Evolutionary conservation across 768 basidiomycete species (phyloP).

Genomic region (Neoboletus brunneissimus): DNA sequence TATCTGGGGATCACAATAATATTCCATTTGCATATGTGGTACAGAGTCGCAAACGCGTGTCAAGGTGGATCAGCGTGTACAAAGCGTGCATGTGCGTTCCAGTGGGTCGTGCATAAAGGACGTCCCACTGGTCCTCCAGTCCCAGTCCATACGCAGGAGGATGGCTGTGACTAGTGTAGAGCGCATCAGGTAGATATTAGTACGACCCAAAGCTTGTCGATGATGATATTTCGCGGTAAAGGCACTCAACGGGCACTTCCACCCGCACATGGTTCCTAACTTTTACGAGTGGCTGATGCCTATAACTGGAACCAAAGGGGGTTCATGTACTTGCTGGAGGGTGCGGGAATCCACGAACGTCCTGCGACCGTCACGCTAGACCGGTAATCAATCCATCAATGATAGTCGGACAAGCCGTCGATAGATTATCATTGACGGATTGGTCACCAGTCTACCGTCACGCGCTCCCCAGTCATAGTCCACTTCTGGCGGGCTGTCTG

Average conservation of each 20-base stretch:
- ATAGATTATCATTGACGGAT: no score
- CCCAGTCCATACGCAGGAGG: constrained; percentile 9
- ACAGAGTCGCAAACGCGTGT: not conserved
- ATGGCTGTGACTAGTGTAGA: not conserved
- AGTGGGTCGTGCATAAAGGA: constrained; percentile 36
- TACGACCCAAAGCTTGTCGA: not conserved
- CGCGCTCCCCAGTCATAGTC: constrained; percentile 34
- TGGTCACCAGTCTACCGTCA: no score
- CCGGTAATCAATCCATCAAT: no score
- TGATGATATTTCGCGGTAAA: constrained; percentile 37
- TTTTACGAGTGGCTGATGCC: not conserved
- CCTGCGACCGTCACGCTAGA: no score
- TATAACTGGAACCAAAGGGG: not conserved
- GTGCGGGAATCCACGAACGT: constrained; percentile 28
- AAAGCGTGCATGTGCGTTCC: no score
- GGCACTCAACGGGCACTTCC: constrained; percentile 23
- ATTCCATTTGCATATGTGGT: not conserved
- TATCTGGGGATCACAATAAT: no score
- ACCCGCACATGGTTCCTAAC: not conserved
- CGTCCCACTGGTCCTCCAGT: constrained; percentile 39
- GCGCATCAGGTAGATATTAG: not conserved
- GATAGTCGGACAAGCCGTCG: no score
- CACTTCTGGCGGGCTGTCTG: not conserved
- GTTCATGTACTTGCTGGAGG: not conserved
- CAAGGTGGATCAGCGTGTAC: constrained; percentile 1